Percentiles rank a stretch among this genome's conserved stretches.
These are phyloP conservation scores for Trypethelium eluteriae DNA, from an alignment of 495 filamentous ascomycete species.

Conservation along the genomic window DNA sequence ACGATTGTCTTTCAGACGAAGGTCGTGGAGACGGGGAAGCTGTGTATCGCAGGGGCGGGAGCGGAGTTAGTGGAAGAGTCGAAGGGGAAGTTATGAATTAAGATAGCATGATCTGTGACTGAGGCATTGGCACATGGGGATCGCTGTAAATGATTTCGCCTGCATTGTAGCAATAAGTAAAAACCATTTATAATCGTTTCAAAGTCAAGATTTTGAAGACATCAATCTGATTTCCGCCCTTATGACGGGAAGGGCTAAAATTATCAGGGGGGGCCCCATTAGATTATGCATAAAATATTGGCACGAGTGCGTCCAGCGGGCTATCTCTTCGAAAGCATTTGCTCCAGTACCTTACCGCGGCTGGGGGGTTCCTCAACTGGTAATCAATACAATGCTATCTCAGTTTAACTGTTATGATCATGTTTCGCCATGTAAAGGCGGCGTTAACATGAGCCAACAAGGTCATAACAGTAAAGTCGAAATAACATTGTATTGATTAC, in stretches of 20 bases:
- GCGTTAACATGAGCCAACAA: too few species aligned
- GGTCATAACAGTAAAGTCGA: too few species aligned
- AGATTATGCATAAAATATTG: background rate
- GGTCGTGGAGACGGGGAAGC: slow-evolving; percentile 94
- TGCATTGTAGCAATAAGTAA: background rate
- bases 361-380: too few species aligned
- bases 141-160: background rate
- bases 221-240: too few species aligned
- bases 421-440: too few species aligned
- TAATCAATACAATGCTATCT: too few species aligned
- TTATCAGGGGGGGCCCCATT: background rate
- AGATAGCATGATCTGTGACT: background rate
- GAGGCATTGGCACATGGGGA: background rate
- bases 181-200: too few species aligned
- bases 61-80: slow-evolving; percentile 63
- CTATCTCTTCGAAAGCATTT: too few species aligned
- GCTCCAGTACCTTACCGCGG: too few species aligned
- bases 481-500: too few species aligned
- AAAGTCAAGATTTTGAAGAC: background rate
- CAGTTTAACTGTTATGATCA: too few species aligned
- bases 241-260: too few species aligned
- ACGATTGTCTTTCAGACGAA: slow-evolving; percentile 86
- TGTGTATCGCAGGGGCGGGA: slow-evolving; percentile 79
- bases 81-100: slow-evolving; percentile 47
- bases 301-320: background rate